A percentile compares a stretch with the other conserved stretches of the same genome.
Evolutionary conservation across 2,329 filamentous ascomycete species (phyloP).

Genomic region (Daldinia eschscholtzii): DNA sequence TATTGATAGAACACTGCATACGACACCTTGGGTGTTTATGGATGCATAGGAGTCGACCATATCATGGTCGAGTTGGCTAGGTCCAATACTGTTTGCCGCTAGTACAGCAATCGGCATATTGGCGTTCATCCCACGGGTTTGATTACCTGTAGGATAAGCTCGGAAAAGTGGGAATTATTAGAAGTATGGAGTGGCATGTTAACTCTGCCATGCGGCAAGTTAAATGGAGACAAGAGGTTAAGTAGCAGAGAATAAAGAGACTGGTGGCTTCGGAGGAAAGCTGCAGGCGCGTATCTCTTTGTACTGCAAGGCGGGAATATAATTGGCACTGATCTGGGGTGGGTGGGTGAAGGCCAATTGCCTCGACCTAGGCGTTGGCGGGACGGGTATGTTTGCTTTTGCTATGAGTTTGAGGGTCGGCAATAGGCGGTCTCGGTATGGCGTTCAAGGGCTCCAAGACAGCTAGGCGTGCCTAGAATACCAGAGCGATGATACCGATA

Average conservation of each 20-base stretch:
- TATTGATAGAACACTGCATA: slow-evolving; percentile 11
- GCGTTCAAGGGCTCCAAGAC: background rate
- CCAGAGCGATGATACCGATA: background rate
- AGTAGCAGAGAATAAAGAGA: background rate
- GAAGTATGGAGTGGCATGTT: background rate
- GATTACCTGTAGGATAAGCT: slow-evolving; percentile 16
- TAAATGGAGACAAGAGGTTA: background rate
- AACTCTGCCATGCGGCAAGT: background rate
- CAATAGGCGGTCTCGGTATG: slow-evolving; percentile 4
- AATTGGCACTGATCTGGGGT: slow-evolving; percentile 3
- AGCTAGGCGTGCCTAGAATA: slow-evolving; percentile 7
- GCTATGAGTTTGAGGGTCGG: slow-evolving; percentile 3
- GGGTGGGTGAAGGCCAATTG: background rate
- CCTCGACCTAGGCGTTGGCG: background rate
- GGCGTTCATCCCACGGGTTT: slow-evolving; percentile 7
- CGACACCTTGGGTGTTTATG: slow-evolving; percentile 17
- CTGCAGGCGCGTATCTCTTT: background rate
- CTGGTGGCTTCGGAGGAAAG: background rate
- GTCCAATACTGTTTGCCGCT: background rate
- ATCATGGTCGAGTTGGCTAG: slow-evolving; percentile 1
- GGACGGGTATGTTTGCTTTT: slow-evolving; percentile 7
- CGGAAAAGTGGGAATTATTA: slow-evolving; percentile 10
- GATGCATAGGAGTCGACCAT: slow-evolving; percentile 7
- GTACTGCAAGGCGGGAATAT: background rate
- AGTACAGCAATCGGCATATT: slow-evolving; percentile 8